phyloP scores from a whole-genome alignment of 257 asterid genomes.

The Solanum appendiculatum region DNA sequence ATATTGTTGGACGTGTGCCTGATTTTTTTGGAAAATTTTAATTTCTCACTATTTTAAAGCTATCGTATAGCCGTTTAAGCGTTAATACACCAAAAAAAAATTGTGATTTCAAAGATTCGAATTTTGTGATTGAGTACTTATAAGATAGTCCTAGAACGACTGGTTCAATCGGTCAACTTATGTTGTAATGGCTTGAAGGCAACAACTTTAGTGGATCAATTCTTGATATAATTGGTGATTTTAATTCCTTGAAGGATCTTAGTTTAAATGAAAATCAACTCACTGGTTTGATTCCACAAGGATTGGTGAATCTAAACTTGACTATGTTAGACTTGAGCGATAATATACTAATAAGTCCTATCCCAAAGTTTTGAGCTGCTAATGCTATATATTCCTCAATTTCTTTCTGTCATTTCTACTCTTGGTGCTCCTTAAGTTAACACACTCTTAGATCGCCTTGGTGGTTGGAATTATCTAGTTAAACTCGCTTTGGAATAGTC shows the following conservation, averaged over 20 bases:
- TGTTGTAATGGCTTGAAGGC: neutral
- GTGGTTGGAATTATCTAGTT: neutral
- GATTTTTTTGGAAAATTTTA: too few relatives aligned
- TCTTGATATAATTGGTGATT: neutral
- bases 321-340: neutral
- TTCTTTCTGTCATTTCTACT: too few relatives aligned
- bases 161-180: neutral
- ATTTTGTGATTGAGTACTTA: too few relatives aligned
- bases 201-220: neutral
- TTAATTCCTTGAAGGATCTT: neutral
- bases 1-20: constrained; percentile 3
- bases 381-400: neutral
- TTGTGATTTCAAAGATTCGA: too few relatives aligned
- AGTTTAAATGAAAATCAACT: too few relatives aligned
- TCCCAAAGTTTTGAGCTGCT: neutral
- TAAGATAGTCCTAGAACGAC: too few relatives aligned
- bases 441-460: neutral
- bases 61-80: neutral
- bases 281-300: neutral
- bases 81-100: too few relatives aligned
- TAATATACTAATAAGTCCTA: neutral
- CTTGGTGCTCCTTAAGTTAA: neutral
- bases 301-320: neutral
- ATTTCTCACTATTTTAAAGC: too few relatives aligned
- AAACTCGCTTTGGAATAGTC: neutral